phyloP scores from a whole-genome alignment of 768 basidiomycete genomes.

The Psilocybe azurescens region DNA sequence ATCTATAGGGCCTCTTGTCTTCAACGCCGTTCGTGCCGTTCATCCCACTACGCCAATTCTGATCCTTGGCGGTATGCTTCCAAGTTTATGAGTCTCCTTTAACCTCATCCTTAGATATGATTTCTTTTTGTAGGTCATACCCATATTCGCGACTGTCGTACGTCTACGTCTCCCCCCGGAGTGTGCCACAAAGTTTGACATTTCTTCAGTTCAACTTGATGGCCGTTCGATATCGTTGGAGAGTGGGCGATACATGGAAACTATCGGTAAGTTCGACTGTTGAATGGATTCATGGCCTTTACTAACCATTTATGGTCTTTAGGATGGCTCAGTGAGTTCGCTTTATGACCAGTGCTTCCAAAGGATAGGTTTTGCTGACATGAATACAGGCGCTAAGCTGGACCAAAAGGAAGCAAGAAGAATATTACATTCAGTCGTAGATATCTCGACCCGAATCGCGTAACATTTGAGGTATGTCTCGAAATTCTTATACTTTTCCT shows the following conservation, averaged over 20 bases:
- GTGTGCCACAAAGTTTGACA: neutral
- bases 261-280: slow-evolving; percentile 60
- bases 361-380: neutral
- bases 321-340: slow-evolving; percentile 68
- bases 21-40: slow-evolving; percentile 71
- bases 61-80: slow-evolving; percentile 70
- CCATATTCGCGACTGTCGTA: slow-evolving; percentile 81
- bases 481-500: neutral
- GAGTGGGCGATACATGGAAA: slow-evolving; percentile 93
- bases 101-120: neutral
- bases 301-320: slow-evolving; percentile 11
- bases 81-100: neutral
- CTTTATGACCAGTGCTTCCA: no score
- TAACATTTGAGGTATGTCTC: slow-evolving; percentile 66
- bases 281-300: neutral
- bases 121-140: slow-evolving; percentile 54
- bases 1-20: slow-evolving; percentile 69
- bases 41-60: slow-evolving; percentile 79
- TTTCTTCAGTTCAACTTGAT: slow-evolving; percentile 61
- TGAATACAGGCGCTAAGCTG: slow-evolving; percentile 50
- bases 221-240: slow-evolving; percentile 79
- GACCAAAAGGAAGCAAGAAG: slow-evolving; percentile 40
- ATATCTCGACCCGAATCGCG: slow-evolving; percentile 82
- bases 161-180: slow-evolving; percentile 28
- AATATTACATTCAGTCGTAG: slow-evolving; percentile 70